These are phyloP conservation scores for Starmera pachycereana DNA, from an alignment of 805 yeast genomes.

Conservation along the genomic window DNA sequence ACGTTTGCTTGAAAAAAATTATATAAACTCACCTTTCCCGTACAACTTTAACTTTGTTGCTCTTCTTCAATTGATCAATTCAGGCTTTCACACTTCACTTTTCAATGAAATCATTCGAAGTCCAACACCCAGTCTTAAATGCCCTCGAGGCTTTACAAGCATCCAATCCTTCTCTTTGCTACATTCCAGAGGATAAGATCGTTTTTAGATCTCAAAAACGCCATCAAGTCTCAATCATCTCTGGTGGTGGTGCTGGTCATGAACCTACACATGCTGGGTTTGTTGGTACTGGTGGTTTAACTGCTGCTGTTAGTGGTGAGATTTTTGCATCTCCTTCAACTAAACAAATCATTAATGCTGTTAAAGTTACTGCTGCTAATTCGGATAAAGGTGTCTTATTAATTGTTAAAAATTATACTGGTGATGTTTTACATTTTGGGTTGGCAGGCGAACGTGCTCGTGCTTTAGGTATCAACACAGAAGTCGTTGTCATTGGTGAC, in stretches of 20 bases:
- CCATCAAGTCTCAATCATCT: conserved; percentile 57
- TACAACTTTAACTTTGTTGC: background rate
- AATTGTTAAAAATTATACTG: conserved; percentile 87
- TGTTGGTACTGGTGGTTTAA: conserved; percentile 74
- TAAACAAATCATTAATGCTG: conserved; percentile 68
- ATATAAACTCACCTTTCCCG: background rate
- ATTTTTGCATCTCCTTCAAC: conserved; percentile 96
- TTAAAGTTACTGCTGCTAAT: conserved; percentile 30
- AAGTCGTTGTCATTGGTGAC: conserved; percentile 73
- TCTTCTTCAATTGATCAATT: too few relatives aligned
- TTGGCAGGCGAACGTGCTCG: conserved; percentile 83
- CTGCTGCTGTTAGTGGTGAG: conserved; percentile 84
- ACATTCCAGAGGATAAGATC: conserved; percentile 27
- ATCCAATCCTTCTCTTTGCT: conserved; percentile 26
- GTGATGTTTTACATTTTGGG: conserved; percentile 89
- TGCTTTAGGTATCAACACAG: conserved; percentile 62
- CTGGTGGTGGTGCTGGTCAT: conserved; percentile 96
- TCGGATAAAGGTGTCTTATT: conserved; percentile 58
- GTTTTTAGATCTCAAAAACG: conserved; percentile 22
- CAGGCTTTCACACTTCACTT: too few relatives aligned
- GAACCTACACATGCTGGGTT: conserved; percentile 92
- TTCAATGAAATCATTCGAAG: conserved; percentile 18
- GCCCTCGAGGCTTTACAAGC: conserved; percentile 29
- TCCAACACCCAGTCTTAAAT: conserved; percentile 25
- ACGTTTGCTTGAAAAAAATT: background rate